phyloP scores from a whole-genome alignment of 176 grass and related monocot genomes.

The Thinopyrum elongatum region DNA sequence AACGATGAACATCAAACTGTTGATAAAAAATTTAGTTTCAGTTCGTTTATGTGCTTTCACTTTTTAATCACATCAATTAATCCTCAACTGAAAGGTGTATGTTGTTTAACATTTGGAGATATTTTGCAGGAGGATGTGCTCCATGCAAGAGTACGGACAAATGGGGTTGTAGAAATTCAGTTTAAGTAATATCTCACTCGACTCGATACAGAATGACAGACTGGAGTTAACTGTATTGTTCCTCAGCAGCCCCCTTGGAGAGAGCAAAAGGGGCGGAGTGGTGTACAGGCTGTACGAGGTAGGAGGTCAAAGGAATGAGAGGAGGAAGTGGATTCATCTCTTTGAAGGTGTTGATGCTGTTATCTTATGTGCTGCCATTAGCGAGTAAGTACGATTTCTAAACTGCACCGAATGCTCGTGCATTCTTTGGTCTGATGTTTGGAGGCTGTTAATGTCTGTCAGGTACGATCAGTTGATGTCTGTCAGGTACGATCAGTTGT shows the following conservation, averaged over 20 bases:
- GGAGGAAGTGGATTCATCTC: conserved; percentile 99
- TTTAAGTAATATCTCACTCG: conserved; percentile 85
- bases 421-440: not conserved
- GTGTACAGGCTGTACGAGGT: conserved; percentile 95
- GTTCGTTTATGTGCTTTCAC: not conserved
- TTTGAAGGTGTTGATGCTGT: conserved; percentile 97
- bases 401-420: not conserved
- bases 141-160: conserved; percentile 91
- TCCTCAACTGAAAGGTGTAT: not conserved
- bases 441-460: not conserved
- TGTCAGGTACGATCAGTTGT: conserved; percentile 85
- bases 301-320: conserved; percentile 98
- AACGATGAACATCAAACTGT: not conserved
- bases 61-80: not conserved
- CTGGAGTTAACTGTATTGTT: not conserved
- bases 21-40: not conserved
- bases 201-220: not conserved
- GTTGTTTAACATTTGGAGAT: not conserved
- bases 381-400: conserved; percentile 58
- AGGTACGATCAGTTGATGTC: conserved; percentile 84
- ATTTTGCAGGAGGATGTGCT: conserved; percentile 88
- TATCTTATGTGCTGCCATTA: conserved; percentile 99
- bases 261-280: conserved; percentile 93
- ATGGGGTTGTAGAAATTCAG: conserved; percentile 88
- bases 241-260: conserved; percentile 76